Evolutionary conservation across 257 asterid genomes (phyloP), one percentile per base, ranked within the genome.

Genomic region (Echites panduratus): DNA sequence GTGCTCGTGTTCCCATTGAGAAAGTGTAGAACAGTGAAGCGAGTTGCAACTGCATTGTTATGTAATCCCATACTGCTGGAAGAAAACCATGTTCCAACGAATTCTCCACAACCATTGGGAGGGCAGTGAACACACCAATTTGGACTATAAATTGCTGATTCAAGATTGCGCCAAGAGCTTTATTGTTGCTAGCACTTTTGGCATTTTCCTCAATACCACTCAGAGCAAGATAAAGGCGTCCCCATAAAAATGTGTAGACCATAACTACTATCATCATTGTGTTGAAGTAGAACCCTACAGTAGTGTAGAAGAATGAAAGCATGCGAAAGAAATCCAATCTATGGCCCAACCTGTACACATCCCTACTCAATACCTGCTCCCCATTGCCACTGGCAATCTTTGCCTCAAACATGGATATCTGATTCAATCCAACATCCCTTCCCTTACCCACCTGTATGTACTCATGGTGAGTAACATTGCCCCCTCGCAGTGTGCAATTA

Each of bases 361-460:
- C 98, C 80, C 98, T 81, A 84, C 98, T 93, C 89, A 93, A 78
- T 40, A 84, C 89, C 83, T 93, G 98, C 81, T 93, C 98, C 7
- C 98, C 98, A 13, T 93, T 93, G 68, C 98, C 98, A 79, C 98
- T 87, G 0, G 97, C 96, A 78, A 93, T 97, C 76, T 93, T 93
- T 45, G 98, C 98, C 88, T 93, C 98, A 71, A 93, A 93, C 96
- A 93, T 88, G 71, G 98, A 85, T 53, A 93, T 93, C 84, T 93
- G 98, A 85, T 93, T 93, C 82, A 93, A 75, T 58, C 98, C 98
- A 41, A 93, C 98, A 77, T 93, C 98, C 73, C 98, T 82, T 81
- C 98, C 98, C 78, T 93, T 93, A 10, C 98, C 98, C 49, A 93
- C 98, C 79, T 93, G 98, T 73, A 93, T 88, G 82, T 93, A 93